Evolutionary conservation across 345 rosid species (phyloP).

Genomic region (Schrenkiella parvula): DNA sequence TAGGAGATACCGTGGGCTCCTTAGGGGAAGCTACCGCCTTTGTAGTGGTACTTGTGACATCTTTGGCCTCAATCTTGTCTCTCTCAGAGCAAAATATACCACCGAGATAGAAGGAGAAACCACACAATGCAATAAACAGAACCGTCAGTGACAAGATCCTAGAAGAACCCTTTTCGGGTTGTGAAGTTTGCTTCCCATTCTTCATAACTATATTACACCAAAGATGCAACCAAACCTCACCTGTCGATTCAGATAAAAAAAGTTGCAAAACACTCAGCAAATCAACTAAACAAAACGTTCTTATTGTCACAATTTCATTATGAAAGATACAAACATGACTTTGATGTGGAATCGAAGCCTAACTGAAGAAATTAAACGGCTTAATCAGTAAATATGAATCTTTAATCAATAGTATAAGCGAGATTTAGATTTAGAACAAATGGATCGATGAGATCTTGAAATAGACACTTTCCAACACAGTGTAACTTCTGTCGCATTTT

Average conservation of each 20-base stretch:
- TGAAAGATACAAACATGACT: not conserved
- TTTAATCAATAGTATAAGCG: not conserved
- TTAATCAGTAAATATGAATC: constrained; percentile 4
- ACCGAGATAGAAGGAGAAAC: constrained; percentile 90
- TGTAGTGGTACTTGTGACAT: constrained; percentile 31
- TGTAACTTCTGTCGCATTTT: constrained; percentile 16
- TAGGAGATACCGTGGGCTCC: constrained; percentile 43
- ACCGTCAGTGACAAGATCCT: constrained; percentile 46
- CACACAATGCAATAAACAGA: constrained; percentile 55
- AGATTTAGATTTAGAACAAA: not conserved
- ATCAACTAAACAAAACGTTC: not conserved
- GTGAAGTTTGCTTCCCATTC: constrained; percentile 53
- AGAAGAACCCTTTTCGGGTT: constrained; percentile 47
- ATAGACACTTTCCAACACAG: constrained; percentile 5
- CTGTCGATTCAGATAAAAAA: constrained; percentile 9
- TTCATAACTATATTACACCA: constrained; percentile 47
- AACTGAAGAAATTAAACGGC: not conserved
- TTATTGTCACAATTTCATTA: not conserved
- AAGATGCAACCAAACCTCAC: constrained; percentile 1
- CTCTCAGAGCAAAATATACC: constrained; percentile 73
- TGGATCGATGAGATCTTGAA: constrained; percentile 24
- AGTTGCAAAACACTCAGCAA: not conserved
- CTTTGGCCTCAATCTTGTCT: constrained; percentile 37
- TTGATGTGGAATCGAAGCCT: not conserved
- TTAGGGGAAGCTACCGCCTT: constrained; percentile 44